A percentile compares a stretch with the other conserved stretches of the same genome.
Evolutionary conservation across 2,329 filamentous ascomycete species (phyloP).

Genomic region (Cladosporium velox): DNA sequence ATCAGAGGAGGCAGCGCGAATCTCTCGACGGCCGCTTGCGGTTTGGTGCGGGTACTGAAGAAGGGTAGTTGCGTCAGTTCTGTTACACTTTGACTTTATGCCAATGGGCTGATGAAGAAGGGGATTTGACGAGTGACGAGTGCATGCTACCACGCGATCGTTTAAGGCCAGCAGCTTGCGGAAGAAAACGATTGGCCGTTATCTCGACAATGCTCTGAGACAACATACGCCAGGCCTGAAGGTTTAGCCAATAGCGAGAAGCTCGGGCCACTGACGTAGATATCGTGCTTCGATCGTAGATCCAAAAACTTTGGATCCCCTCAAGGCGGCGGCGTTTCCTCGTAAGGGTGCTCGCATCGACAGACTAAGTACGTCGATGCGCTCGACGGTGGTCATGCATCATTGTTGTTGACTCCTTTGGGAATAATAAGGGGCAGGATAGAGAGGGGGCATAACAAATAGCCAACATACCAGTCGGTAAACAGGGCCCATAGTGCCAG

Average conservation of each 20-base stretch:
- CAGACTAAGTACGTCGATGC: neutral
- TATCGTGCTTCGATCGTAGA: conserved; percentile 8
- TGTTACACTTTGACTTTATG: conserved; percentile 7
- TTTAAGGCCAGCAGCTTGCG: neutral
- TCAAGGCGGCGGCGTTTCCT: conserved; percentile 1
- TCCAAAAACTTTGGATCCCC: neutral
- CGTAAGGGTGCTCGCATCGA: conserved; percentile 5
- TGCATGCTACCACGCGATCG: neutral
- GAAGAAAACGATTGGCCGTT: neutral
- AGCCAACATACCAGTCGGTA: conserved; percentile 19
- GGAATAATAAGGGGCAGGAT: neutral
- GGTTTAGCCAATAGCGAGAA: conserved; percentile 4
- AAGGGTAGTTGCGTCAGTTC: conserved; percentile 10
- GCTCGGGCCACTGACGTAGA: neutral
- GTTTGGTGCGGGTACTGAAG: conserved; percentile 21
- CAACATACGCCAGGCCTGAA: conserved; percentile 7
- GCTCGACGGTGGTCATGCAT: neutral
- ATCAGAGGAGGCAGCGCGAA: conserved; percentile 4
- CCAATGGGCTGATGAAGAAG: neutral
- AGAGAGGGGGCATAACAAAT: neutral
- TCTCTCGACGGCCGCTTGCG: conserved; percentile 9
- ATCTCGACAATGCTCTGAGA: conserved; percentile 1
- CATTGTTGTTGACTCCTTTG: neutral
- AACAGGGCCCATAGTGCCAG: conserved; percentile 15
- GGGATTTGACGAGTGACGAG: neutral